Evolutionary conservation across 768 basidiomycete genomes (phyloP), one percentile per base, ranked within the genome.

Genomic region (Leccinellum luteum): DNA sequence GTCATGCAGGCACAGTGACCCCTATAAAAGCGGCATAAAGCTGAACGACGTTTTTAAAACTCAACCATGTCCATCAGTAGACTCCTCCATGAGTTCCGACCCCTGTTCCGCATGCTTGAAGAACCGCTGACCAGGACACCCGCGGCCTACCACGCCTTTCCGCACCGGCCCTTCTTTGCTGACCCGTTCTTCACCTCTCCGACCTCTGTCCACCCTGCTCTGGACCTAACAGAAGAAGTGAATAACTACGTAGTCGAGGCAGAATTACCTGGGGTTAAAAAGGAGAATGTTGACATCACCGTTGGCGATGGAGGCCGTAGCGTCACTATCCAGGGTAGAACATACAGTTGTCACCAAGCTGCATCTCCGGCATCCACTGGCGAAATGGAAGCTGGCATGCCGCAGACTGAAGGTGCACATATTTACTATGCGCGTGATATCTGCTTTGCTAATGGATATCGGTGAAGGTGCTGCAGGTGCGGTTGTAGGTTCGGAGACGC

Each of bases 261-360:
- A 2, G 90, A 92, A 65, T 65, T 92, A 27, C 90, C 90, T 21
- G 89, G 90, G 1, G 83, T 92, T 27, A 85, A 83, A 69, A 90
- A 86, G 75, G 89, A 91, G 63, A 84, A 90, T 64, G 67, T 91
- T 9, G 81, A 89, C 55, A 79, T 92, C 51, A 79, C 83, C 8
- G 76, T 92, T 57, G 87, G 87, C 9, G 85, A 90, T 55, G 82
- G 79, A 15, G 89, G 88, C 3, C 78, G 82, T 55, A 89, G 83
- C 59, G 67, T 91, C 56, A 89, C 85, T 4, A 89, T 92, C 55
- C 83, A 89, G 67, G 90, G 90, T 8, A 85, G 79, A 64, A 71
- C 82, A 38, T 64, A 70, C 48, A 72, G 72, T 58, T 70, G 59
- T 21, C 61, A 57, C 19, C 44, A 56, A 30, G 58, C 48, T 19